Base-by-base conservation (phyloP, 768 basidiomycete genomes). In the Hebeloma cylindrosporum region DNA sequence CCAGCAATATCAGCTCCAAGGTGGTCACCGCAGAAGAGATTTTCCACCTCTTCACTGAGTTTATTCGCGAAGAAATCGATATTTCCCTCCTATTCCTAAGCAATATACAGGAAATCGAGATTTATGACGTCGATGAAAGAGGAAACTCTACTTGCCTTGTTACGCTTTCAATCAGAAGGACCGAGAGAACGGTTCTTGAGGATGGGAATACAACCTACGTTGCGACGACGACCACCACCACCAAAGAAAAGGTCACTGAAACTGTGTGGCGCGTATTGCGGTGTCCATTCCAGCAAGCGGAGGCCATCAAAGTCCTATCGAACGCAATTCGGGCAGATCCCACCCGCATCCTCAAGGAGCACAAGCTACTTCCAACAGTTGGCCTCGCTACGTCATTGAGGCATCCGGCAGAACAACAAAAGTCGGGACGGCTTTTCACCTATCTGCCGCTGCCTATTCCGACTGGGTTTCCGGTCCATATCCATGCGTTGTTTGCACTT, bases 401-500 rank as follows among this genome's bases (percentile, higher is more conserved):
- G 2, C 21, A 30, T 1, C 34, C 34, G 0, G 4, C 39, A 3
- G 14, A 34, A 10, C 23, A 45, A 7, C 32, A 40, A 2, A 47
- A 31, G 1, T 40, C 47, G n/a, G 77, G 77, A 1, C 62, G 72
- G 3, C 59, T 80, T 9, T 80, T 77, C 54, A 77, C 76, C 0
- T 73, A 64, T 32, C 67, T 78, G 5, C 77, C 76, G 0, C 58
- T 80, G 0, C 77, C 78, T 0, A 57, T 78, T 17, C 47, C 51
- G 1, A 78, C 77, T 0, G 63, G 65, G 4, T 76, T 76, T 40
- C 69, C 71, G 0, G 60, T 64, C 4, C 77, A 78, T 45, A 47
- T 78, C 2, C 74, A 80, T 47, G 73, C 63, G 0, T 45, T 72
- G 2, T 77, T 80, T 45, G 72, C 77, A 0, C 55, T 80, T 10